Conservation (phyloP, 2,329 filamentous ascomycete genomes). For the Davidsoniella virescens region DNA sequence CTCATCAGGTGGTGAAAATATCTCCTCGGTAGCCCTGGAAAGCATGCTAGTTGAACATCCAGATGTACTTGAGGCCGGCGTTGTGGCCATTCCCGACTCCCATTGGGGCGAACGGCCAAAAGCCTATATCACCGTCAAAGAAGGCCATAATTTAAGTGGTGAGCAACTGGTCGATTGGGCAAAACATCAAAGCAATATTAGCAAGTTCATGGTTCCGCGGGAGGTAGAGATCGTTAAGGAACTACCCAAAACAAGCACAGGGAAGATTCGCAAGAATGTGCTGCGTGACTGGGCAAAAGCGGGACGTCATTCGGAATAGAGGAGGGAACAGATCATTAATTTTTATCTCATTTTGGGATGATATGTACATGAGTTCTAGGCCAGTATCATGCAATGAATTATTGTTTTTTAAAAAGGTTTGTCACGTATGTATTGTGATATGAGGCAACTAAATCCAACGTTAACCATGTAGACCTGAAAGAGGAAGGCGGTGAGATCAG, state of each 20-base stretch:
- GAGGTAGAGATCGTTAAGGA: conserved; percentile 68
- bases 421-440: background rate
- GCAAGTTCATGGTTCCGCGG: conserved; percentile 70
- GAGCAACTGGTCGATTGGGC: conserved; percentile 75
- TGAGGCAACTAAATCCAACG: no score
- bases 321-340: background rate
- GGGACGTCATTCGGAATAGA: background rate
- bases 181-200: conserved; percentile 62
- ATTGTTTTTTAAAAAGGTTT: background rate
- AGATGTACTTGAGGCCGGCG: conserved; percentile 76
- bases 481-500: conserved; percentile 2
- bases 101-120: conserved; percentile 97
- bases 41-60: conserved; percentile 79
- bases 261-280: conserved; percentile 92
- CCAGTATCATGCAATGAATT: background rate
- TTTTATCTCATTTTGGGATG: background rate
- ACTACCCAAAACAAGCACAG: conserved; percentile 91
- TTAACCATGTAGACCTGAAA: background rate
- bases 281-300: conserved; percentile 66
- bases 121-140: conserved; percentile 72
- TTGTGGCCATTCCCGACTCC: conserved; percentile 71
- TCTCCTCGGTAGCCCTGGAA: conserved; percentile 84
- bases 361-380: no score
- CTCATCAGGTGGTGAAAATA: conserved; percentile 73
- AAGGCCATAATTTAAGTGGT: conserved; percentile 36